Evolutionary conservation across 129 eudicot species (phyloP).

Genomic region (Mikania micrantha): DNA sequence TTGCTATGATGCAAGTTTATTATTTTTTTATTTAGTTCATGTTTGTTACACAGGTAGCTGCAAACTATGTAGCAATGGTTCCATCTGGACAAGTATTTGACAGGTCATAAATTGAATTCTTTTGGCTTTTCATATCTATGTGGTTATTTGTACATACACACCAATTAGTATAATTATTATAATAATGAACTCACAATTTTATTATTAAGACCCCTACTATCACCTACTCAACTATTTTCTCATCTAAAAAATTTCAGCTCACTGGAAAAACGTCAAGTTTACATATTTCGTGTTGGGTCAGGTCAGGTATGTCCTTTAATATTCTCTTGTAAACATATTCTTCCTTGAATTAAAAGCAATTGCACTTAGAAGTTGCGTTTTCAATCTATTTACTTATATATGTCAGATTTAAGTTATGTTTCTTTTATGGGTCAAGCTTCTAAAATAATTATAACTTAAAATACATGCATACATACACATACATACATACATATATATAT

Average conservation of each 20-base stretch:
- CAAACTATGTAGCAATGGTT: slow-evolving; percentile 98
- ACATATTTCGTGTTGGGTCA: slow-evolving; percentile 94
- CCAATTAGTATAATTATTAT: not conserved
- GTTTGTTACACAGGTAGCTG: slow-evolving; percentile 69
- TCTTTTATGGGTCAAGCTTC: not conserved
- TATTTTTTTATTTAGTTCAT: not conserved
- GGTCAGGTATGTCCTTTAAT: slow-evolving; percentile 69
- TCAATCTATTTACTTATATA: not conserved
- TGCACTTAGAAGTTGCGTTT: not conserved
- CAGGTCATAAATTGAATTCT: slow-evolving; percentile 42
- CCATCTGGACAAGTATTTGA: slow-evolving; percentile 99
- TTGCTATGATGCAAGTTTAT: not conserved
- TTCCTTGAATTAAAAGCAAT: not conserved
- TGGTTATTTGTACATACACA: not conserved
- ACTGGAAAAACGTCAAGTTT: slow-evolving; percentile 72
- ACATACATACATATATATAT: no score
- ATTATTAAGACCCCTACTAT: not conserved
- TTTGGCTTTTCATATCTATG: not conserved
- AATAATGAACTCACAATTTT: not conserved
- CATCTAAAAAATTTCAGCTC: slow-evolving; percentile 46
- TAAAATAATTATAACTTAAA: not conserved
- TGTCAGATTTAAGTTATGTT: not conserved
- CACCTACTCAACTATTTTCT: not conserved
- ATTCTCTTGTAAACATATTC: not conserved
- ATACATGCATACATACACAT: not conserved